phyloP scores from a whole-genome alignment of 129 eudicot species.

The Tagetes erecta region DNA sequence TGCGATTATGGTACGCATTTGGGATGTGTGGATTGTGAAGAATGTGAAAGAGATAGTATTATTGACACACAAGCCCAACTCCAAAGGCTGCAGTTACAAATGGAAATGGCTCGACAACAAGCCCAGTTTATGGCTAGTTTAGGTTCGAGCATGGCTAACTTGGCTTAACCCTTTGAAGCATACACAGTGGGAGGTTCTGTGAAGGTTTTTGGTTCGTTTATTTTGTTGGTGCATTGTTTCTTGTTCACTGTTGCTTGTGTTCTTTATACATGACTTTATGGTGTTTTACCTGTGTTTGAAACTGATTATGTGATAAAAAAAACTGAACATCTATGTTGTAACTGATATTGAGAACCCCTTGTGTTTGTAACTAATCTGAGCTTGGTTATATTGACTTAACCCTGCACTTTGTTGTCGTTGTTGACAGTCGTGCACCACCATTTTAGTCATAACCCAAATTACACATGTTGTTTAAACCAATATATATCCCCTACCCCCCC shows the following conservation, averaged over 20 bases:
- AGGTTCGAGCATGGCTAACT: slow-evolving; percentile 38
- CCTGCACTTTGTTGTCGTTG: too few relatives aligned
- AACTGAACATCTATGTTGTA: too few relatives aligned
- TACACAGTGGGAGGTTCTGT: background rate
- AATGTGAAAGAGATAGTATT: slow-evolving; percentile 23
- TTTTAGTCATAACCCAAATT: too few relatives aligned
- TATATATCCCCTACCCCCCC: too few relatives aligned
- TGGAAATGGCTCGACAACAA: slow-evolving; percentile 38
- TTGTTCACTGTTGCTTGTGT: background rate
- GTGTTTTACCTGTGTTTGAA: background rate
- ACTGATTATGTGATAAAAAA: background rate
- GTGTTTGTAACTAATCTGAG: too few relatives aligned
- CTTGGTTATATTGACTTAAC: too few relatives aligned
- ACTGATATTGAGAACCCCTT: too few relatives aligned
- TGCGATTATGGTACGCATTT: slow-evolving; percentile 71
- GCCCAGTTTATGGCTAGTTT: slow-evolving; percentile 36
- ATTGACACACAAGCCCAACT: slow-evolving; percentile 37
- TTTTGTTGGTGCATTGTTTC: background rate
- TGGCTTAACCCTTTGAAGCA: slow-evolving; percentile 6
- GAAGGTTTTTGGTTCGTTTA: background rate
- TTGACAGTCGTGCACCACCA: too few relatives aligned
- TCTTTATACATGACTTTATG: background rate
- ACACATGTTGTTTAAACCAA: too few relatives aligned
- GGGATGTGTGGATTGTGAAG: slow-evolving; percentile 53
- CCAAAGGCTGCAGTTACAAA: slow-evolving; percentile 40